These are phyloP conservation scores for Dunaliella primolecta DNA, from an alignment of 139 green algal species.

Conservation along the genomic window DNA sequence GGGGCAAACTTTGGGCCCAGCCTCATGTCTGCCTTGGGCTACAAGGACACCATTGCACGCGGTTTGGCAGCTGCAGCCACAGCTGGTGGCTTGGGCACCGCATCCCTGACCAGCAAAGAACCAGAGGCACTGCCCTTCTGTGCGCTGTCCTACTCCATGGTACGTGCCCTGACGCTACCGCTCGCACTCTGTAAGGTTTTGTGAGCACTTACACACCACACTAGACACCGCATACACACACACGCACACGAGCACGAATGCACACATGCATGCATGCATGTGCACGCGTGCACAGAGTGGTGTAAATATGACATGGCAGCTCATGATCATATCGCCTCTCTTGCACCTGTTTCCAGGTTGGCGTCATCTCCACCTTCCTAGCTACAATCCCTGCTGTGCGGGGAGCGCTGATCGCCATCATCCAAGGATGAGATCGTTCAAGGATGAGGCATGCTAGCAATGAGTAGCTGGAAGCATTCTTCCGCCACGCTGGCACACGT, in stretches of 20 bases:
- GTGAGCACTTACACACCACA: too few relatives aligned
- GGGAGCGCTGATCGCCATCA: conserved; percentile 52
- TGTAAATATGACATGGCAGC: too few relatives aligned
- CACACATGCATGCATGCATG: too few relatives aligned
- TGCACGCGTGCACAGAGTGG: too few relatives aligned
- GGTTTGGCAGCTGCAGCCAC: conserved; percentile 73
- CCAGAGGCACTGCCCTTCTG: conserved; percentile 86
- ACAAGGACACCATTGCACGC: conserved; percentile 77
- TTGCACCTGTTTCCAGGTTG: conserved; percentile 35
- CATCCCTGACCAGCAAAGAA: conserved; percentile 72
- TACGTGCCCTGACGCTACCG: neutral
- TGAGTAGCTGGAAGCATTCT: too few relatives aligned
- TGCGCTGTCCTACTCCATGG: conserved; percentile 78
- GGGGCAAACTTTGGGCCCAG: conserved; percentile 70
- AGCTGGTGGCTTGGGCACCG: conserved; percentile 78
- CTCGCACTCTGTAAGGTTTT: too few relatives aligned
- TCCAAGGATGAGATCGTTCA: too few relatives aligned
- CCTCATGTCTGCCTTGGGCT: conserved; percentile 63
- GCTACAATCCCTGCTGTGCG: conserved; percentile 53
- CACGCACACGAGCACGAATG: too few relatives aligned
- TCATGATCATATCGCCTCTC: too few relatives aligned
- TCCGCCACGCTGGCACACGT: too few relatives aligned
- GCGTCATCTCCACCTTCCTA: conserved; percentile 74
- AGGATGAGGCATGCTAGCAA: too few relatives aligned
- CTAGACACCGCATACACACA: too few relatives aligned